phyloP scores from a whole-genome alignment of 768 basidiomycete species.

The Lactifluus echinatus region DNA sequence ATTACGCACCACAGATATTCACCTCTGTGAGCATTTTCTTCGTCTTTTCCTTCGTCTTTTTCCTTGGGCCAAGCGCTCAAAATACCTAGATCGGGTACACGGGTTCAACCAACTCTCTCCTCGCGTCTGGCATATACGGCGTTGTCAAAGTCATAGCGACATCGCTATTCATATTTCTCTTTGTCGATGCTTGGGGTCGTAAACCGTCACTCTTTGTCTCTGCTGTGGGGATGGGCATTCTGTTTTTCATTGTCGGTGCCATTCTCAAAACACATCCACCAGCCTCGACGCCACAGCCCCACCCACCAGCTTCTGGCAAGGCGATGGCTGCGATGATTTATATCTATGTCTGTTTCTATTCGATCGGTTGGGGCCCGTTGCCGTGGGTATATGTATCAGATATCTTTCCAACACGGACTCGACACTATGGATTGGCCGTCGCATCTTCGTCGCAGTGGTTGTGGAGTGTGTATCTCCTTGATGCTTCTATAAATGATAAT shows the following conservation, averaged over 20 bases:
- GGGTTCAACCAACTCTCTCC: slow-evolving; percentile 47
- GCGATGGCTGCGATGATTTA: slow-evolving; percentile 86
- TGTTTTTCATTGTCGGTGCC: slow-evolving; percentile 80
- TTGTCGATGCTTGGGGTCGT: slow-evolving; percentile 61
- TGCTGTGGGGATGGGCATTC: slow-evolving; percentile 66
- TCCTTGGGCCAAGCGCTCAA: too few species aligned
- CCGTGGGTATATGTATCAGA: slow-evolving; percentile 61
- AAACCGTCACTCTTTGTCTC: slow-evolving; percentile 64
- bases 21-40: slow-evolving; percentile 36
- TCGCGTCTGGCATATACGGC: slow-evolving; percentile 66
- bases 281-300: slow-evolving; percentile 27
- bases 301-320: slow-evolving; percentile 43
- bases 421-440: slow-evolving; percentile 69
- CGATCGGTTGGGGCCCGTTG: slow-evolving; percentile 76
- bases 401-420: slow-evolving; percentile 79
- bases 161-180: slow-evolving; percentile 53
- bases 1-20: slow-evolving; percentile 72
- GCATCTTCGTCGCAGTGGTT: slow-evolving; percentile 80
- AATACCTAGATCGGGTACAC: slow-evolving; percentile 52
- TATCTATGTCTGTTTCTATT: slow-evolving; percentile 82
- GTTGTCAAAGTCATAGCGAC: slow-evolving; percentile 65
- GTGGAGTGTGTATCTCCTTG: slow-evolving; percentile 47
- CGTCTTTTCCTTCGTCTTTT: neutral
- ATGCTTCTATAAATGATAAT: neutral
- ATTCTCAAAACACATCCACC: slow-evolving; percentile 73